Conservation (phyloP, 164 flowering plant genomes). For the Tetracentron sinense region DNA sequence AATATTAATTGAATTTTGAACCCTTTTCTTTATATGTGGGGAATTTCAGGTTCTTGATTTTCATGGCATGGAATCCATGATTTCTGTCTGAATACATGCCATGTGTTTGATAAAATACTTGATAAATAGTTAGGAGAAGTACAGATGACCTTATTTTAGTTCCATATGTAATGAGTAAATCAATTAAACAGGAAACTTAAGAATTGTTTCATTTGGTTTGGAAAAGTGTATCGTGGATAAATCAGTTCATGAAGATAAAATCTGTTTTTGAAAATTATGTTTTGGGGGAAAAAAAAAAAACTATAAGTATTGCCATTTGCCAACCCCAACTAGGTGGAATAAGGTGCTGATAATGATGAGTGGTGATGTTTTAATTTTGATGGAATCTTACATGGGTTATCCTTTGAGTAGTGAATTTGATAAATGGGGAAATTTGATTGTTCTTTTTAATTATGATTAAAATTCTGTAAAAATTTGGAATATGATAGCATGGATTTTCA, state of each 20-base stretch:
- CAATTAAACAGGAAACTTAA: too few relatives aligned
- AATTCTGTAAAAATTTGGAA: neutral
- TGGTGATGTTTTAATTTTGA: too few relatives aligned
- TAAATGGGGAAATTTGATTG: too few relatives aligned
- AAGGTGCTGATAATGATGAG: too few relatives aligned
- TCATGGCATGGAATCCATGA: too few relatives aligned
- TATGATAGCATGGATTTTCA: conserved; percentile 4
- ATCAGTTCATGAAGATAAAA: neutral
- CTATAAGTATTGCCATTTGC: neutral
- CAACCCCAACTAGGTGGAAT: too few relatives aligned
- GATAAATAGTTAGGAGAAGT: neutral
- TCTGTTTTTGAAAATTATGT: too few relatives aligned
- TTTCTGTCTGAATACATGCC: neutral
- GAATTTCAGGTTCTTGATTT: too few relatives aligned
- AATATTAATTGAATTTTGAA: too few relatives aligned
- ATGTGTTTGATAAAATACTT: neutral
- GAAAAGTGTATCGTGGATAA: neutral
- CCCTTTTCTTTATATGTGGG: too few relatives aligned
- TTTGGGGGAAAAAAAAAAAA: neutral
- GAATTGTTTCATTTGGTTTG: neutral
- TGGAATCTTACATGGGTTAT: neutral
- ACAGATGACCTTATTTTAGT: too few relatives aligned
- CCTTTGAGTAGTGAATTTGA: neutral
- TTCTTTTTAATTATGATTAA: neutral
- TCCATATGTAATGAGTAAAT: neutral